These are phyloP conservation scores for Fusarium sp. DNA, from an alignment of 2,329 filamentous ascomycete species.

Conservation along the genomic window DNA sequence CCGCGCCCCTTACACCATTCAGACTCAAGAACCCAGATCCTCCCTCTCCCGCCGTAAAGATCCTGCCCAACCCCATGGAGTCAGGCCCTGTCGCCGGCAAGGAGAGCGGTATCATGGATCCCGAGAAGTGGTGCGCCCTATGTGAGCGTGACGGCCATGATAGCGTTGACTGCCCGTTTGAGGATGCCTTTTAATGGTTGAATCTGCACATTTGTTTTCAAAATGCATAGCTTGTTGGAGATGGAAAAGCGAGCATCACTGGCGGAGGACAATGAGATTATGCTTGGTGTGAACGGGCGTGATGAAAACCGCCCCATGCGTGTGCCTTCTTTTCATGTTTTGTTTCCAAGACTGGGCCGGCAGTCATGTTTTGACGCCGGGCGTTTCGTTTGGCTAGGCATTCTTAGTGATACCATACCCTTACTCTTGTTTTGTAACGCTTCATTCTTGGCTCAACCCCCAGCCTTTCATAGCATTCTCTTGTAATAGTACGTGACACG, in stretches of 20 bases:
- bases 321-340: slow-evolving; percentile 34
- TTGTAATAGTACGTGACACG: slow-evolving; percentile 45
- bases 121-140: slow-evolving; percentile 94
- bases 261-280: slow-evolving; percentile 31
- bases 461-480: slow-evolving; percentile 32
- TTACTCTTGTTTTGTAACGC: slow-evolving; percentile 44
- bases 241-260: slow-evolving; percentile 35
- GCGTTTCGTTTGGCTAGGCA: slow-evolving; percentile 51
- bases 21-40: slow-evolving; percentile 61
- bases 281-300: slow-evolving; percentile 48
- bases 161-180: slow-evolving; percentile 94
- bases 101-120: slow-evolving; percentile 82
- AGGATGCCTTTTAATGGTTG: slow-evolving; percentile 77
- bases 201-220: slow-evolving; percentile 23
- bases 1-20: slow-evolving; percentile 69
- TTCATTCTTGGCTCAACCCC: slow-evolving; percentile 19
- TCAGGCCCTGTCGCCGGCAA: slow-evolving; percentile 82
- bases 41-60: slow-evolving; percentile 60
- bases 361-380: slow-evolving; percentile 39
- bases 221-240: slow-evolving; percentile 23
- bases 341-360: slow-evolving; percentile 37
- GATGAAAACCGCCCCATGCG: slow-evolving; percentile 48
- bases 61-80: slow-evolving; percentile 74
- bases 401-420: slow-evolving; percentile 56
- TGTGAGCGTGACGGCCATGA: slow-evolving; percentile 98